Base-by-base conservation (phyloP, 177 flowering plant species). In the Vitis hybrid region DNA sequence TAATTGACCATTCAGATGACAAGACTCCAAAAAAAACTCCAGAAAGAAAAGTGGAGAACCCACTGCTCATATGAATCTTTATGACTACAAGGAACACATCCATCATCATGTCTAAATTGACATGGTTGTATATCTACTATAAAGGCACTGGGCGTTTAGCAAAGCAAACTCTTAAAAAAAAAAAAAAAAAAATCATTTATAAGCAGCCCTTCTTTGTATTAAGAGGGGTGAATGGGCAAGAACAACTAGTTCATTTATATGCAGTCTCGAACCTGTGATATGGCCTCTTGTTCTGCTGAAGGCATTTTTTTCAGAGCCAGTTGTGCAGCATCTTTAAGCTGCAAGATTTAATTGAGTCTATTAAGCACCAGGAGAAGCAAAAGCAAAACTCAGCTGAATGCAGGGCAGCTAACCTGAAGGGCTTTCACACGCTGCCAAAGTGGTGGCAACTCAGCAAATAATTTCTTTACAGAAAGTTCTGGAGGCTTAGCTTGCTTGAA, bases 291-390 rank as follows among this genome's bases (percentile, higher is more conserved):
- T 68, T 96, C 99, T 52, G 98, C 85, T 32, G 98, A 94, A 64
- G 97, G 93, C 98, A 96, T 91, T 83, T 79, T 89, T 87, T 94
- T 94, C 16, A 94, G 79, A 74, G 99, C 99, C 66, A 96, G 81
- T 71, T 93, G 97, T 54, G 97, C 91, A 75, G 95, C 98, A 86
- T 96, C 99, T 81, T 96, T 96, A 62, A 82, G 90, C 99, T 96
- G 87, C 70, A 81, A 76, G 49, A 63, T 52, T 50, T 66, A 32
- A 66, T 62, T 9, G 66, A 77, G 48, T 51, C 51, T 46, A 63
- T 71, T 18, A 74, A 65, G 50, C 13, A 32, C 10, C 32, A 59
- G 49, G 21, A 63, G 11, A 19, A 27, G 15, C 3, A 35, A 11
- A 68, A 58, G 68, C 7, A 74, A 54, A 24, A 65, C 55, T 61